Conservation (phyloP, 805 yeast genomes). For the Saccharomyces mikatae region DNA sequence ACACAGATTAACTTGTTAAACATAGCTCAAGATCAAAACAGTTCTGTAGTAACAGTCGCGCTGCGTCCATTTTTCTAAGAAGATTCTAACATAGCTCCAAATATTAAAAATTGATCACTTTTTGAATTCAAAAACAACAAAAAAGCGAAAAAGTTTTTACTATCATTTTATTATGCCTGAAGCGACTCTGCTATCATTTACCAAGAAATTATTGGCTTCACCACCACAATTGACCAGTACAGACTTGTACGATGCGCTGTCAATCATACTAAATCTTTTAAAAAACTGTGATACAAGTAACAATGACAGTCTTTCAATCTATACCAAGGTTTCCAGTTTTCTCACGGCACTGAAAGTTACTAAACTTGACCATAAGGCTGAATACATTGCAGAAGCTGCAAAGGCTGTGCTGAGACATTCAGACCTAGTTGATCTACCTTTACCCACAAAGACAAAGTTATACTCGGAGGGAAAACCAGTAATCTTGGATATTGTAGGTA, state of each 20-base stretch:
- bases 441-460: slow-evolving; percentile 39
- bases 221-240: slow-evolving; percentile 57
- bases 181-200: slow-evolving; percentile 29
- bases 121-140: slow-evolving; percentile 6
- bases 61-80: neutral
- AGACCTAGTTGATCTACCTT: slow-evolving; percentile 39
- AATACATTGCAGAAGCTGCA: slow-evolving; percentile 80
- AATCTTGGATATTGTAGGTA: slow-evolving; percentile 78
- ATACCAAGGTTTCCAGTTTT: slow-evolving; percentile 70
- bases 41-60: neutral
- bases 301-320: slow-evolving; percentile 3
- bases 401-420: slow-evolving; percentile 61
- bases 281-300: slow-evolving; percentile 35
- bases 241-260: slow-evolving; percentile 59
- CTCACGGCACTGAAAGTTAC: slow-evolving; percentile 66
- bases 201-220: slow-evolving; percentile 51
- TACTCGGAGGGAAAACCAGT: neutral
- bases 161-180: slow-evolving; percentile 2
- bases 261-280: slow-evolving; percentile 49
- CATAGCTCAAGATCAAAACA: neutral
- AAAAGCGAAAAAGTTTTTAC: neutral
- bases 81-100: neutral
- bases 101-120: neutral
- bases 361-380: slow-evolving; percentile 74
- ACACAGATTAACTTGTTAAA: neutral